phyloP scores from a whole-genome alignment of 1,284 basidiomycete species.

The Heimioporus retisporus region DNA sequence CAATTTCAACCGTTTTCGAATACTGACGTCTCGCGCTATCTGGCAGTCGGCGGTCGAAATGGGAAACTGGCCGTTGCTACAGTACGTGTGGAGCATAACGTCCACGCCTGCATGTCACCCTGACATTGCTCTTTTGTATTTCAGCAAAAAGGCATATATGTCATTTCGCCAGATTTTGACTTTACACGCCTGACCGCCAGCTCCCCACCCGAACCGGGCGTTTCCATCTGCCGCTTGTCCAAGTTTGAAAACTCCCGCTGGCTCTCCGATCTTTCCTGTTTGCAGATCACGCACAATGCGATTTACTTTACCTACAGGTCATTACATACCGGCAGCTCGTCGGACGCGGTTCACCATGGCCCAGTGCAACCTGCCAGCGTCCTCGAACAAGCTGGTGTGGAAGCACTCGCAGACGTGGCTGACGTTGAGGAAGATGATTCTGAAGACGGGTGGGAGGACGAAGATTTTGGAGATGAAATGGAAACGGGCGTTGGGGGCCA shows the following conservation, averaged over 20 bases:
- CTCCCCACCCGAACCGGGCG: slow-evolving; percentile 27
- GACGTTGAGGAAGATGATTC: slow-evolving; percentile 27
- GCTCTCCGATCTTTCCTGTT: slow-evolving; percentile 57
- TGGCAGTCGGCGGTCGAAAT: slow-evolving; percentile 57
- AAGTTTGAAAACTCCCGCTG: slow-evolving; percentile 48
- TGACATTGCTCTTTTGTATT: neutral
- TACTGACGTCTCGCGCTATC: slow-evolving; percentile 51
- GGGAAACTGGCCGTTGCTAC: slow-evolving; percentile 62
- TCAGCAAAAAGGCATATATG: slow-evolving; percentile 62
- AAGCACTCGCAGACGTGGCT: slow-evolving; percentile 13
- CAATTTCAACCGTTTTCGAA: slow-evolving; percentile 31
- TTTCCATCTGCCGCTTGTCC: slow-evolving; percentile 49
- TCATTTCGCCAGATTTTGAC: slow-evolving; percentile 46
- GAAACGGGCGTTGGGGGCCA: neutral
- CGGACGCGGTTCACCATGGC: neutral
- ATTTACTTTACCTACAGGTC: slow-evolving; percentile 63
- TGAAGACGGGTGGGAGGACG: slow-evolving; percentile 25
- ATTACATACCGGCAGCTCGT: neutral
- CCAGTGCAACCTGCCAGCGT: neutral
- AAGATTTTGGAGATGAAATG: slow-evolving; percentile 20
- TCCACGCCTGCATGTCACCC: neutral
- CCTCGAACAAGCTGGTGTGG: slow-evolving; percentile 7
- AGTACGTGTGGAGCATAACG: slow-evolving; percentile 44
- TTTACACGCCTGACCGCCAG: slow-evolving; percentile 28
- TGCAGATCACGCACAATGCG: slow-evolving; percentile 66